phyloP scores from a whole-genome alignment of 176 grass and related monocot genomes.

The Oryza meridionalis region DNA sequence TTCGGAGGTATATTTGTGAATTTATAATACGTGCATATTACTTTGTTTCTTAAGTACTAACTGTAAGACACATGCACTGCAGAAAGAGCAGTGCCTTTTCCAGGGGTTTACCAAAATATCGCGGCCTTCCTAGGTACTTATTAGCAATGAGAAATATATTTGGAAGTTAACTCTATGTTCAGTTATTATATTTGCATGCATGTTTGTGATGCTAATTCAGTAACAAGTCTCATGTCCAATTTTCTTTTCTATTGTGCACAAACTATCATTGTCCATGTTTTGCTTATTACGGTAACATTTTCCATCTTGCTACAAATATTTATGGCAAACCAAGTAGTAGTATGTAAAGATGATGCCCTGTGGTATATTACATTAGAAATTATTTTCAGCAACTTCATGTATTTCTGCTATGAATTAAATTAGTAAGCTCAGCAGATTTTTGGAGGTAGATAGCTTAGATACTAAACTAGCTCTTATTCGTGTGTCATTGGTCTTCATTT shows the following conservation, averaged over 20 bases:
- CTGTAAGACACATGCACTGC: constrained; percentile 37
- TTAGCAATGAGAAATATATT: constrained; percentile 27
- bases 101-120: constrained; percentile 93
- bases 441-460: neutral
- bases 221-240: neutral
- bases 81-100: constrained; percentile 99
- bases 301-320: neutral
- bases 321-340: neutral
- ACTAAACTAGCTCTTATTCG: neutral
- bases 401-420: constrained; percentile 28
- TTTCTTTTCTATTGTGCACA: neutral
- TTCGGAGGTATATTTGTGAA: constrained; percentile 78
- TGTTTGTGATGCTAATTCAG: constrained; percentile 10
- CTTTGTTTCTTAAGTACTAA: constrained; percentile 54
- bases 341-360: neutral
- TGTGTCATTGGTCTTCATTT: neutral
- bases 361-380: constrained; percentile 11
- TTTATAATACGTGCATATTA: constrained; percentile 17
- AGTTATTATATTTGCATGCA: neutral
- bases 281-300: neutral
- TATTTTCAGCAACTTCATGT: neutral
- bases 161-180: neutral
- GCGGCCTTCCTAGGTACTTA: constrained; percentile 80
- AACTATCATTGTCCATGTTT: neutral
- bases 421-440: neutral